A percentile compares a stretch with the other conserved stretches of the same genome.
phyloP scores from a whole-genome alignment of 257 asterid species.

The Solanum medicagineum region DNA sequence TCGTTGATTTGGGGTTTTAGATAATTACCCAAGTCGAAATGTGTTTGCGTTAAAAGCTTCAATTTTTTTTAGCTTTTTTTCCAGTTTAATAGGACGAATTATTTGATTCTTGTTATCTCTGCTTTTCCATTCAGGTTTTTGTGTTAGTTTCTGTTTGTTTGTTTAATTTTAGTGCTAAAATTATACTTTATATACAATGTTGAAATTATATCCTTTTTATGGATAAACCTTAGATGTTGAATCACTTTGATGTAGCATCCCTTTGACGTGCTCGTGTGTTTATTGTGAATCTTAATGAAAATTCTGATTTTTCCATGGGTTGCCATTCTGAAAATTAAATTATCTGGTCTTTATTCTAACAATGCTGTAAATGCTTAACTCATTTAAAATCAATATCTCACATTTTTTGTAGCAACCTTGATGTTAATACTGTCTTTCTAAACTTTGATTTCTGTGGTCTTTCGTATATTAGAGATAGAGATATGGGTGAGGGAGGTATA shows the following conservation, averaged over 20 bases:
- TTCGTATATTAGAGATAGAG: not conserved
- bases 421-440: not conserved
- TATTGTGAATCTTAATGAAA: too few species aligned
- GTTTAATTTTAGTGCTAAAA: too few species aligned
- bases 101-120: not conserved
- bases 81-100: not conserved
- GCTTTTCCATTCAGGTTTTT: not conserved
- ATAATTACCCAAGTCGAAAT: not conserved
- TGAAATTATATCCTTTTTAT: too few species aligned
- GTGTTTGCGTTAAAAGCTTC: not conserved
- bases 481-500: constrained; percentile 7
- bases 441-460: not conserved
- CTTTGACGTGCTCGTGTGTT: too few species aligned
- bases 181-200: too few species aligned
- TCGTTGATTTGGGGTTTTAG: not conserved
- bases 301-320: too few species aligned
- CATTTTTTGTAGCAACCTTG: not conserved
- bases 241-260: too few species aligned
- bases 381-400: not conserved
- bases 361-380: not conserved
- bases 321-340: not conserved
- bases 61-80: not conserved
- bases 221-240: too few species aligned
- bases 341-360: too few species aligned
- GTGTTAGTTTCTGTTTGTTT: not conserved